Conservation (phyloP, 768 basidiomycete species). For the Lactarius deliciosus region DNA sequence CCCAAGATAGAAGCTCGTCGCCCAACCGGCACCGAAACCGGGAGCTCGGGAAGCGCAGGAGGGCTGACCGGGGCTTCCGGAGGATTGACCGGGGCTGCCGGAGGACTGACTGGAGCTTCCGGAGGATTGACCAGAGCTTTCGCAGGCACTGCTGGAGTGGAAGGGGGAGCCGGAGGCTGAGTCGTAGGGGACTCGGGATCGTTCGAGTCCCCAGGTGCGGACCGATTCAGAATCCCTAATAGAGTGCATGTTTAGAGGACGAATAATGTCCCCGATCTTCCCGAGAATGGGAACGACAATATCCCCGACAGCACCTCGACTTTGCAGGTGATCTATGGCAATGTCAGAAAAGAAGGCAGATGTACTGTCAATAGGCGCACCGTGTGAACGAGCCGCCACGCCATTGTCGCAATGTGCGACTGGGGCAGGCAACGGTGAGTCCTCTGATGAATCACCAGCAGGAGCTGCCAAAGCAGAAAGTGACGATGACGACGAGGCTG, state of each 20-base stretch:
- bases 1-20: not conserved
- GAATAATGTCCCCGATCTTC: no score
- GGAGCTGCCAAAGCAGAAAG: constrained; percentile 36
- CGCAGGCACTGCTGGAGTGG: constrained; percentile 2
- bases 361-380: not conserved
- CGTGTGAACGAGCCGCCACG: not conserved
- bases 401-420: constrained; percentile 18
- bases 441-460: constrained; percentile 15
- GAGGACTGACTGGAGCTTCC: not conserved
- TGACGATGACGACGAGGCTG: constrained; percentile 35
- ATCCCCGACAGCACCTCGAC: not conserved
- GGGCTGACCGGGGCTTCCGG: not conserved
- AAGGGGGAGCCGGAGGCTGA: constrained; percentile 13
- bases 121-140: not conserved
- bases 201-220: not conserved
- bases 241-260: no score
- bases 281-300: no score
- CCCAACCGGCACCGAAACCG: not conserved
- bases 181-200: not conserved
- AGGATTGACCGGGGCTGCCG: no score
- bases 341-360: constrained; percentile 8
- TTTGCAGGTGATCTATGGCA: constrained; percentile 2
- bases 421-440: constrained; percentile 6
- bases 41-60: constrained; percentile 11
- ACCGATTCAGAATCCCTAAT: not conserved